phyloP scores from a whole-genome alignment of 202 grass and related monocot genomes.

The Digitaria exilis region DNA sequence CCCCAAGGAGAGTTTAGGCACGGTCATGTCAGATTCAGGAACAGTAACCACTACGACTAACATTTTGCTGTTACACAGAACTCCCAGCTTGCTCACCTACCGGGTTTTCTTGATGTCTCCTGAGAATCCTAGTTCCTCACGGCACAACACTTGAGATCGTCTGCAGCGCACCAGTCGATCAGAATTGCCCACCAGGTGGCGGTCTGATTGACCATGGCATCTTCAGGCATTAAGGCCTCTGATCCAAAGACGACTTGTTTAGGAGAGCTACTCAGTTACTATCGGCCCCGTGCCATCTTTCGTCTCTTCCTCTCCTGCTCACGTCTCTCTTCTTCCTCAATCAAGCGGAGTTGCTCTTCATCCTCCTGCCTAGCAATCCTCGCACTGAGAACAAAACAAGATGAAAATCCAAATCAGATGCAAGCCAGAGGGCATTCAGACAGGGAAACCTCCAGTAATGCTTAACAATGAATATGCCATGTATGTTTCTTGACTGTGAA shows the following conservation, averaged over 20 bases:
- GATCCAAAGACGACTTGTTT: not conserved
- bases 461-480: not conserved
- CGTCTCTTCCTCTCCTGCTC: constrained; percentile 73
- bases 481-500: not conserved
- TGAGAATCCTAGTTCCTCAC: not conserved
- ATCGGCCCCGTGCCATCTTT: constrained; percentile 42
- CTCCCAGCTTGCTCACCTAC: constrained; percentile 18
- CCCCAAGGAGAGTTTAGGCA: not conserved
- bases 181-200: not conserved
- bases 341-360: constrained; percentile 75
- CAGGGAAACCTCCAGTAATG: not conserved
- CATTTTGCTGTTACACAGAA: constrained; percentile 2
- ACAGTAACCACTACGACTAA: not conserved
- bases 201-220: not conserved
- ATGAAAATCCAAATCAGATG: not conserved
- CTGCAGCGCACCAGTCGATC: not conserved
- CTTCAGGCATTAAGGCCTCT: not conserved
- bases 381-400: constrained; percentile 46
- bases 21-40: constrained; percentile 6
- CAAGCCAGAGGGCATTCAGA: not conserved
- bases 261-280: not conserved
- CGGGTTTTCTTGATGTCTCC: constrained; percentile 14
- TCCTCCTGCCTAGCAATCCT: constrained; percentile 78
- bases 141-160: not conserved
- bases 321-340: constrained; percentile 81